These are phyloP conservation scores for Trichoderma aggressivum DNA, from an alignment of 2,329 filamentous ascomycete species.

Conservation along the genomic window DNA sequence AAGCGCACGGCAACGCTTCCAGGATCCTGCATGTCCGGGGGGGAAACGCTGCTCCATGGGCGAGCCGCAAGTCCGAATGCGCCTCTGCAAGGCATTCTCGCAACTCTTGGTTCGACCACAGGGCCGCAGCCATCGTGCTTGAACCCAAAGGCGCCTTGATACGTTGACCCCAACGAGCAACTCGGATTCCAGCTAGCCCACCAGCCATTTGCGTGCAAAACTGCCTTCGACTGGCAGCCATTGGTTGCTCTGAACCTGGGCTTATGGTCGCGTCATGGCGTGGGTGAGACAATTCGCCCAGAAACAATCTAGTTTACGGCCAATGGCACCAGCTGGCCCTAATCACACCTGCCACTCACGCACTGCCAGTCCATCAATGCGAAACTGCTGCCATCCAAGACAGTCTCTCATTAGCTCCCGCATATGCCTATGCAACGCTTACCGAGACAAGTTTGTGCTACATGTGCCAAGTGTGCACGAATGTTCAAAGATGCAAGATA, in stretches of 20 bases:
- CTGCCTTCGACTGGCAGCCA: background rate
- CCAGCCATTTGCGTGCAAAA: background rate
- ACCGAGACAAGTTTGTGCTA: slow-evolving; percentile 4
- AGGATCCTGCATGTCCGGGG: slow-evolving; percentile 7
- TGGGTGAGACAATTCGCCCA: slow-evolving; percentile 4
- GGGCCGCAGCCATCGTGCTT: background rate
- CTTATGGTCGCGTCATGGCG: background rate
- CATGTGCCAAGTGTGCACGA: background rate
- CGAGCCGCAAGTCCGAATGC: background rate
- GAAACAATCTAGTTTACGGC: background rate
- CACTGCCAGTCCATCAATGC: background rate
- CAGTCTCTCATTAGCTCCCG: slow-evolving; percentile 9
- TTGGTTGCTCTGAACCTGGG: background rate
- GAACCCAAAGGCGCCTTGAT: background rate
- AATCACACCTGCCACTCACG: background rate
- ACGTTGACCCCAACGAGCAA: background rate
- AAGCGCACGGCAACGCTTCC: slow-evolving; percentile 4
- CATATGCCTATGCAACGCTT: background rate
- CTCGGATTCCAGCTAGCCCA: background rate
- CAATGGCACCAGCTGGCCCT: background rate
- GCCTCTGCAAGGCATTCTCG: slow-evolving; percentile 12
- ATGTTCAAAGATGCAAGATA: background rate
- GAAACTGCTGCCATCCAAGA: background rate
- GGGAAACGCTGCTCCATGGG: slow-evolving; percentile 8
- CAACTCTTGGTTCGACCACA: background rate